Percentiles rank a stretch among this genome's conserved stretches.
These are phyloP conservation scores for Capsella rubella DNA, from an alignment of 441 rosid genomes.

Conservation along the genomic window DNA sequence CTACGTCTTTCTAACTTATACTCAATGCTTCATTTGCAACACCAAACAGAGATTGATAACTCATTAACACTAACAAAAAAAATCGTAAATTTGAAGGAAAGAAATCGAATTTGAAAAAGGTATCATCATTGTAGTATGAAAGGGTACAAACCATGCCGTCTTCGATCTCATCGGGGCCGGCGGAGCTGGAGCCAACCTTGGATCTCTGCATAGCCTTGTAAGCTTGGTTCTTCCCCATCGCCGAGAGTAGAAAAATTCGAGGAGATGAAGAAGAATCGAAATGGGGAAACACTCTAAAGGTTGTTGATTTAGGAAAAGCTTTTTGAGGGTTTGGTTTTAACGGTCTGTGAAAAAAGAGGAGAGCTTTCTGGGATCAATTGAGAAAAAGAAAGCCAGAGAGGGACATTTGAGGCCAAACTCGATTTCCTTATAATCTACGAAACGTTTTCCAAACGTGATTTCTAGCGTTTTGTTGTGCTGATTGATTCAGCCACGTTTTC, in stretches of 20 bases:
- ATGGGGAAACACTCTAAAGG: neutral
- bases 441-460: neutral
- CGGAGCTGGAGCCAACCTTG: slow-evolving; percentile 81
- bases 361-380: neutral
- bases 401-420: slow-evolving; percentile 23
- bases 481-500: no score
- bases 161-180: slow-evolving; percentile 81
- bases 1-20: no score
- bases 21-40: neutral
- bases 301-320: neutral
- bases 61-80: neutral
- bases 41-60: slow-evolving; percentile 3
- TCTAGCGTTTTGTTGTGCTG: neutral
- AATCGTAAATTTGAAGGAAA: neutral
- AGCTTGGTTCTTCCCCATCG: slow-evolving; percentile 96
- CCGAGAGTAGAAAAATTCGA: neutral
- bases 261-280: slow-evolving; percentile 3
- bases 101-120: neutral
- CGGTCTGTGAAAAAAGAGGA: slow-evolving; percentile 5
- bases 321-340: slow-evolving; percentile 32
- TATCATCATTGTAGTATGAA: slow-evolving; percentile 51
- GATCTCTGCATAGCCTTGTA: slow-evolving; percentile 99
- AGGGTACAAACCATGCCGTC: slow-evolving; percentile 99
- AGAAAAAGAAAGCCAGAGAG: neutral
- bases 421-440: neutral